These are phyloP conservation scores for Dendrobium nobile DNA, from an alignment of 106 monocot genomes.

Conservation along the genomic window DNA sequence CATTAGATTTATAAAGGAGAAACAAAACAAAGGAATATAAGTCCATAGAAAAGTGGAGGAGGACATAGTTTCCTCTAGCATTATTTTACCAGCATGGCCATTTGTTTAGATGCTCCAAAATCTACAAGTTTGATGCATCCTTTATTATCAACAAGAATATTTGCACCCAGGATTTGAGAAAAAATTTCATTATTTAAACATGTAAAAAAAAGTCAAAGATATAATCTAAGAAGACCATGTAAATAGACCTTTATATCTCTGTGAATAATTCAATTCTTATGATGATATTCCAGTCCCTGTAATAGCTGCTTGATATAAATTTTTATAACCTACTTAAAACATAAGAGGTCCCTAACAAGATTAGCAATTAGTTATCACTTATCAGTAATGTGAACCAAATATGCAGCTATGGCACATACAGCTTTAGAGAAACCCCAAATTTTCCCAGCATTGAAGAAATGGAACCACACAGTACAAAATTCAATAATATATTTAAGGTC, in stretches of 20 bases:
- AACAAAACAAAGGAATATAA: not conserved
- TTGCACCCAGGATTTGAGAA: constrained; percentile 58
- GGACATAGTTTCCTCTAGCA: not conserved
- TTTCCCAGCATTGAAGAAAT: constrained; percentile 89
- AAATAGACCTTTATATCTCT: constrained; percentile 81
- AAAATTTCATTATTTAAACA: not conserved
- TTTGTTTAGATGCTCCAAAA: constrained; percentile 98
- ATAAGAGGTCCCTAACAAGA: not conserved
- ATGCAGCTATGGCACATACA: constrained; percentile 30
- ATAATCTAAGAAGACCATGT: not conserved
- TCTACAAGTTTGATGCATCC: constrained; percentile 95
- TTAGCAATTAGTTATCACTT: not conserved
- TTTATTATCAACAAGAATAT: constrained; percentile 98
- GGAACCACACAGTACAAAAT: constrained; percentile 94
- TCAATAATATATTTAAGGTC: constrained; percentile 85
- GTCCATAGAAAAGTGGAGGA: not conserved
- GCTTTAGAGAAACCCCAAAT: constrained; percentile 94
- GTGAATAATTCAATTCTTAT: constrained; percentile 89
- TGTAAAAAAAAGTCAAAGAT: not conserved
- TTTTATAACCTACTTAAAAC: constrained; percentile 68
- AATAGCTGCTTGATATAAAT: constrained; percentile 88
- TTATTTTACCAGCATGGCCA: constrained; percentile 65
- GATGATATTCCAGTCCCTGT: constrained; percentile 91
- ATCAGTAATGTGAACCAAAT: not conserved
- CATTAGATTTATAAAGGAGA: not conserved